Evolutionary conservation across 192 early-diverging fungal species (phyloP).

Genomic region (Physocladia obscura): DNA sequence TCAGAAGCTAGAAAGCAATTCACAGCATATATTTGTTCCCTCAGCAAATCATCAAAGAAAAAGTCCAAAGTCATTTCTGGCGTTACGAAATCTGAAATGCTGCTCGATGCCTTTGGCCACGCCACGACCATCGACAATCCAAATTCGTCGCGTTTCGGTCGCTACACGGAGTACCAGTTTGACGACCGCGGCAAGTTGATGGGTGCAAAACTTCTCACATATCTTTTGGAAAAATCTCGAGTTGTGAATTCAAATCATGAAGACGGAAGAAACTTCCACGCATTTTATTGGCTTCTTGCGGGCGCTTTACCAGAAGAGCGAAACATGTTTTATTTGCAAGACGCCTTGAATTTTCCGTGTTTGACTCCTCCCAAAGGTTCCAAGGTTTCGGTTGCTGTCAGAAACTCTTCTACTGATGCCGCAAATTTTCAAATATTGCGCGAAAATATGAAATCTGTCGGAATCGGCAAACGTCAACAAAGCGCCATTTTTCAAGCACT

Average conservation of each 20-base stretch:
- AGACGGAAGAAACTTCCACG: constrained; percentile 87
- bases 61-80: constrained; percentile 74
- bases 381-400: constrained; percentile 10
- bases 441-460: constrained; percentile 77
- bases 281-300: constrained; percentile 91
- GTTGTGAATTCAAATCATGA: constrained; percentile 54
- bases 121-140: constrained; percentile 62
- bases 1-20: constrained; percentile 70
- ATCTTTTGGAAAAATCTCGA: constrained; percentile 83
- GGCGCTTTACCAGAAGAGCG: constrained; percentile 78
- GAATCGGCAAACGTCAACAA: constrained; percentile 64
- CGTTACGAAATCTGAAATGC: constrained; percentile 65
- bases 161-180: constrained; percentile 91
- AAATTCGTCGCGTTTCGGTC: constrained; percentile 72
- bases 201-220: constrained; percentile 78
- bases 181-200: constrained; percentile 77
- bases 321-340: constrained; percentile 60
- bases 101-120: constrained; percentile 79
- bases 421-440: constrained; percentile 46
- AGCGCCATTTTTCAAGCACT: constrained; percentile 79
- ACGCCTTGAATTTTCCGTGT: constrained; percentile 54
- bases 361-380: constrained; percentile 32
- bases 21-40: constrained; percentile 67
- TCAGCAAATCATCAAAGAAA: constrained; percentile 75
- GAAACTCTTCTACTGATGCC: constrained; percentile 1